Evolutionary conservation across 345 rosid genomes (phyloP), one percentile per base, ranked within the genome.

Genomic region (Lepidium aucheri): DNA sequence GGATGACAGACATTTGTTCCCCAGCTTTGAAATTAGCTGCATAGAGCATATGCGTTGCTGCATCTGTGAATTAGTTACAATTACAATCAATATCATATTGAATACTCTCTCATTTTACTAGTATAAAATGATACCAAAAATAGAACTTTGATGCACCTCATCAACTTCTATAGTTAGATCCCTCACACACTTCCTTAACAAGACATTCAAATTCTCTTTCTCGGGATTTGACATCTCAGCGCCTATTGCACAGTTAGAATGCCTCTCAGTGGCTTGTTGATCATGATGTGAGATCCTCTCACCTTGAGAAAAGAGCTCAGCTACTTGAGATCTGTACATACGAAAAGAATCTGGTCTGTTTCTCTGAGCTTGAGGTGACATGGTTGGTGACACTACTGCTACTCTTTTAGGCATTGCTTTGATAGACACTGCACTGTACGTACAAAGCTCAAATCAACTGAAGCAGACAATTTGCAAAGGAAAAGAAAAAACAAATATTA

Each of bases 91-190:
- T 32, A 32, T 53, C 16, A 7, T 11, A 46, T 16, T 22, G 9
- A 7, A 51, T 32, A 32, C 52, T 41, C 53, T 14, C 39, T 17
- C 4, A 34, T 26, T 57, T 38, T 8, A 24, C 39, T 44, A 45
- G 2, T 13, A 43, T n/a, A n/a, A 67, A 62, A 40, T 26, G 9
- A 52, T 22, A 44, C 3, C 18, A 8, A 1, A 28, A 35, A 3
- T 44, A 53, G 0, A 22, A 60, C 6, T 45, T 15, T 18, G 4
- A 24, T 43, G 30, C 60, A 87, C 95, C 89, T 85, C 86, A 34
- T 82, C 79, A 73, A 82, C 82, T 74, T 82, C 81, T 1, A 66
- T 77, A 13, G 77, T 61, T 46, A 85, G 78, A 63, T 64, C 68
- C 43, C 49, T 71, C 18, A 79, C 78, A 15, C 82, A 74, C 44